These are phyloP conservation scores for Ceratocystiopsis sp. DNA, from an alignment of 2,329 filamentous ascomycete species.

Conservation along the genomic window DNA sequence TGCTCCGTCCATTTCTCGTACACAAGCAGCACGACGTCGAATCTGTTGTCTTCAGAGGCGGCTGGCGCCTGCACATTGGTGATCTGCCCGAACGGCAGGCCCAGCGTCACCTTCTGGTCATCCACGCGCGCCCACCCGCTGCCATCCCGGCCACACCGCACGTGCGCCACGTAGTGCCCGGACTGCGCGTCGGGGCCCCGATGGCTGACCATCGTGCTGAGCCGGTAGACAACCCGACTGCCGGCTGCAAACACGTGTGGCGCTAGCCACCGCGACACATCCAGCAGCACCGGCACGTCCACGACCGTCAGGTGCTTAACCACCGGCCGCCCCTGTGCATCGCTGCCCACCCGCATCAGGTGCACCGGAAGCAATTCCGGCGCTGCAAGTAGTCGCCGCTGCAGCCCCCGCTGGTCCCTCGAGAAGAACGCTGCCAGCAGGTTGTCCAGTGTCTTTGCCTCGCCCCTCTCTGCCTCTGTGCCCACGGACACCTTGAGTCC, in stretches of 20 bases:
- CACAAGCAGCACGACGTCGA: slow-evolving; percentile 5
- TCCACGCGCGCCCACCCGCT: slow-evolving; percentile 3
- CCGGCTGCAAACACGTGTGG: slow-evolving; percentile 3
- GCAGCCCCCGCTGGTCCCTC: background rate
- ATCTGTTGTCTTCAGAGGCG: background rate
- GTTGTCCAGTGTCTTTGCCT: background rate
- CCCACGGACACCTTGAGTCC: no score
- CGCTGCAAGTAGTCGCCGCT: slow-evolving; percentile 4
- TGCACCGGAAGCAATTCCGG: slow-evolving; percentile 7
- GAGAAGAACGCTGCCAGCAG: background rate
- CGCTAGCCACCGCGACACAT: slow-evolving; percentile 8
- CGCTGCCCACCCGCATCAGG: background rate
- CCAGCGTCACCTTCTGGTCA: background rate
- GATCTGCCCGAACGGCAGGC: slow-evolving; percentile 1
- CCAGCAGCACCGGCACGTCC: slow-evolving; percentile 6
- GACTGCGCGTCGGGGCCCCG: background rate
- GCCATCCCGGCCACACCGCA: background rate
- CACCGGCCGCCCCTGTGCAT: fast-evolving
- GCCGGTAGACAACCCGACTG: slow-evolving; percentile 6
- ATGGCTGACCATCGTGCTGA: slow-evolving; percentile 7
- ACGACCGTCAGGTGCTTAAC: slow-evolving; percentile 1
- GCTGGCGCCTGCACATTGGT: background rate
- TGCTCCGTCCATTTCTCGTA: slow-evolving; percentile 9
- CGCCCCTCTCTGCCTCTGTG: background rate
- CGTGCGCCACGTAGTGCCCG: slow-evolving; percentile 8